Percentiles rank a stretch among this genome's conserved stretches.
Conservation (phyloP, 2,329 filamentous ascomycete species). For the Diaporthe sp. region DNA sequence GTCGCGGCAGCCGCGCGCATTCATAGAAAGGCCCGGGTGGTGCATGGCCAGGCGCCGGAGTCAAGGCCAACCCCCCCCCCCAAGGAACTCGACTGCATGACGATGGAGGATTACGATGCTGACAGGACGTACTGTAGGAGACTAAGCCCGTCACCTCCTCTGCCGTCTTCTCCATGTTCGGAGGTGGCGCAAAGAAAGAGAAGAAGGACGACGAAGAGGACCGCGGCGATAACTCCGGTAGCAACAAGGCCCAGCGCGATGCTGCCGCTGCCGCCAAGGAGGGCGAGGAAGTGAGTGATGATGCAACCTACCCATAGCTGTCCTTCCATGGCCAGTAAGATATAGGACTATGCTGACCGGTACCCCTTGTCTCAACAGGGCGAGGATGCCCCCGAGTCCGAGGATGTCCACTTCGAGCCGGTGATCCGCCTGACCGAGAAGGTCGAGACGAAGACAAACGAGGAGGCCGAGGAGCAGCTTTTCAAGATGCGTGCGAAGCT, state of each 20-base stretch:
- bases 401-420: constrained; percentile 97
- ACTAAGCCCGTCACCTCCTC: constrained; percentile 67
- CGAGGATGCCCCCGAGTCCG: constrained; percentile 86
- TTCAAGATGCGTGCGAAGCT: constrained; percentile 99
- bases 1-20: constrained; percentile 16
- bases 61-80: not conserved
- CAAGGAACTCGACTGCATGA: not conserved
- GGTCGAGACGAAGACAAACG: constrained; percentile 97
- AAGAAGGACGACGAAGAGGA: constrained; percentile 89
- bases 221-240: constrained; percentile 88
- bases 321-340: not conserved
- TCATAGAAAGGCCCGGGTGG: not conserved
- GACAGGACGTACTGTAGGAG: constrained; percentile 12
- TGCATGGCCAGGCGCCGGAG: not conserved
- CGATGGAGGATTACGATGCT: not conserved
- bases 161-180: constrained; percentile 97
- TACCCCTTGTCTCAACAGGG: constrained; percentile 62
- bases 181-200: constrained; percentile 96
- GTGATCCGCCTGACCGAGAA: constrained; percentile 97
- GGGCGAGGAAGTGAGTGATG: constrained; percentile 65
- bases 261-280: constrained; percentile 72
- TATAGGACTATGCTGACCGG: constrained; percentile 16
- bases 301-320: not conserved
- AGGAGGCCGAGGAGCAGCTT: constrained; percentile 95
- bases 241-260: constrained; percentile 83